Percentiles rank a stretch among this genome's conserved stretches.
Conservation (phyloP, 257 asterid species). For the Przewalskia tangutica region DNA sequence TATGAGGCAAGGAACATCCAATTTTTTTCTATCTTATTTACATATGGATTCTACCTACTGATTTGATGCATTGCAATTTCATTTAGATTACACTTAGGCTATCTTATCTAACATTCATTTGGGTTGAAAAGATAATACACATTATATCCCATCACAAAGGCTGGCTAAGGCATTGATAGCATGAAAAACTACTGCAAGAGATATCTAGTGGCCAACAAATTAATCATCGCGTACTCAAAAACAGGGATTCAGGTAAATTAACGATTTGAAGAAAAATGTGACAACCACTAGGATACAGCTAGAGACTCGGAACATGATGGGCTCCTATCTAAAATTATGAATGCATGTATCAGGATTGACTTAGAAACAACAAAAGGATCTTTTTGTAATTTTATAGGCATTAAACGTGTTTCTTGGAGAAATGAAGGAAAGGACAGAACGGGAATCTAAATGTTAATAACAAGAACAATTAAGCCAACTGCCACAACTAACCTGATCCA, state of each 20-base stretch:
- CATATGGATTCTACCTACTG: not conserved
- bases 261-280: not conserved
- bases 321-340: not conserved
- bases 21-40: not conserved
- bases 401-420: not conserved
- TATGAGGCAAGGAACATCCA: not conserved
- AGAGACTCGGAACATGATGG: not conserved
- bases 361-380: not conserved
- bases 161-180: not conserved
- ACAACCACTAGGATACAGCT: not conserved
- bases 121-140: not conserved
- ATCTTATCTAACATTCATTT: not conserved
- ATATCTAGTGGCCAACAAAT: not conserved
- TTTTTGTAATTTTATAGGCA: not conserved
- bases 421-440: not conserved
- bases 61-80: not conserved
- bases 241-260: not conserved
- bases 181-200: not conserved
- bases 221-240: not conserved
- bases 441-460: not conserved
- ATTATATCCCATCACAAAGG: not conserved
- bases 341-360: not conserved
- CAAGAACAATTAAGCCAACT: not conserved
- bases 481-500: conserved; percentile 78
- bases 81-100: not conserved